Base-by-base conservation (phyloP, 2,329 filamentous ascomycete genomes). In the Chaetomium strumarium region DNA sequence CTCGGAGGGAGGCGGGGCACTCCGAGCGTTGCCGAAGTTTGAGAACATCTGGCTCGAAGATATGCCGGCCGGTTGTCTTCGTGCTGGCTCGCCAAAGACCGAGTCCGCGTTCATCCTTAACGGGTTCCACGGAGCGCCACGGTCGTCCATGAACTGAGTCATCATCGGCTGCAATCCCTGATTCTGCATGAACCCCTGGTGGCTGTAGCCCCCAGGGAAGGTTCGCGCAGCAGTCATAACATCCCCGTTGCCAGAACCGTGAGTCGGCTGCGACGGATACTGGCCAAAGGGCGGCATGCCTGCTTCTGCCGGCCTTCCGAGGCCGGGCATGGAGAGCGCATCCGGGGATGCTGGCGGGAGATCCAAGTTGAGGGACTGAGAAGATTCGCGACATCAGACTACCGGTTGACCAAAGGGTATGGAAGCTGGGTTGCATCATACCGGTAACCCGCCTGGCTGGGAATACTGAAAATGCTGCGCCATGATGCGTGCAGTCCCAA, bases 1-100 rank as follows among this genome's bases (percentile, higher is more conserved):
- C 44, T 59, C 57, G 4, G 57, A 59, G 8, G 49, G 55, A 0
- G 56, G 39, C 13, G 41, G 14, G 7, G 16, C 34, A 42, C 24
- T 48, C 11, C 56, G 46, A 37, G 38, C 53, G 13, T 2, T 40
- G 19, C 20, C 31, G 19, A 53, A 55, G 29, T 20, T 49, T 2
- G 34, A 12, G 24, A 38, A 48, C 6, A 13, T 3, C 16, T 38
- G 43, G 44, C 12, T 40, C 19, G 30, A 45, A 7, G 40, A 16
- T 16, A 39, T 13, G 11, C 20, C 19, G 31, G 19, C 30, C 8
- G 44, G n/a, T 36, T 46, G 52, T 8, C 17, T 39, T 42, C 24
- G 37, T 2, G 29, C 31, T 34, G 24, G 12, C 2, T 46, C 14
- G 36, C 20, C 42, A 29, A 7, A 2, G 7, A 16, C 10, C 3